Evolutionary conservation across 768 basidiomycete species (phyloP).

Genomic region (Rhizopogon rudus): DNA sequence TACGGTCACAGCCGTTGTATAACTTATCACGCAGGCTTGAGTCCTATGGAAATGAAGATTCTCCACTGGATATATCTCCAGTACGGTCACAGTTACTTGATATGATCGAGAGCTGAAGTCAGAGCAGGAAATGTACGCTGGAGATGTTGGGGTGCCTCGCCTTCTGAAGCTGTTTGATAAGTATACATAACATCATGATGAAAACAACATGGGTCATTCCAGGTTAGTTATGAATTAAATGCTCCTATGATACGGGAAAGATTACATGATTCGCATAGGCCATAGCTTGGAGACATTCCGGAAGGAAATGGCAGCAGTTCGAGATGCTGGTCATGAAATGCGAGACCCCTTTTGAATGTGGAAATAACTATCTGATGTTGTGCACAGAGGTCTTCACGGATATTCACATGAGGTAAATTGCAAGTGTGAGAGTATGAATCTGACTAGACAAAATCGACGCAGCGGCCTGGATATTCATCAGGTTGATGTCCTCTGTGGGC

Average conservation of each 20-base stretch:
- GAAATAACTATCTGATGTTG: neutral
- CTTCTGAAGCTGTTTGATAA: slow-evolving; percentile 65
- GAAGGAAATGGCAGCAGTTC: slow-evolving; percentile 59
- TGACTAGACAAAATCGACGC: neutral
- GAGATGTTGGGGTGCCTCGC: slow-evolving; percentile 62
- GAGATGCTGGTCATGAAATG: too few relatives aligned
- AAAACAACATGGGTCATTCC: slow-evolving; percentile 73
- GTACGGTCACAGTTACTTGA: slow-evolving; percentile 21
- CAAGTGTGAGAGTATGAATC: neutral
- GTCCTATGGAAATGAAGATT: slow-evolving; percentile 70
- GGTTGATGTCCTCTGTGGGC: too few relatives aligned
- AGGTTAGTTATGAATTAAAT: slow-evolving; percentile 27
- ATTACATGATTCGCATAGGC: slow-evolving; percentile 29
- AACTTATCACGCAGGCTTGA: slow-evolving; percentile 43
- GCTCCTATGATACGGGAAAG: neutral
- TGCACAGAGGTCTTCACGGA: slow-evolving; percentile 54
- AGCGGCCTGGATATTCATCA: too few relatives aligned
- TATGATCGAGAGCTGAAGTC: neutral
- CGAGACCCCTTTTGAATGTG: slow-evolving; percentile 16
- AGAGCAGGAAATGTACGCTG: slow-evolving; percentile 59
- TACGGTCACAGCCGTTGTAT: too few relatives aligned
- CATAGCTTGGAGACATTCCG: slow-evolving; percentile 77
- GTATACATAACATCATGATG: slow-evolving; percentile 44
- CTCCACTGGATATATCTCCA: slow-evolving; percentile 61
- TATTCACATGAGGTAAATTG: slow-evolving; percentile 59